These are phyloP conservation scores for Anastatica hierochuntica DNA, from an alignment of 345 rosid genomes.

Conservation along the genomic window DNA sequence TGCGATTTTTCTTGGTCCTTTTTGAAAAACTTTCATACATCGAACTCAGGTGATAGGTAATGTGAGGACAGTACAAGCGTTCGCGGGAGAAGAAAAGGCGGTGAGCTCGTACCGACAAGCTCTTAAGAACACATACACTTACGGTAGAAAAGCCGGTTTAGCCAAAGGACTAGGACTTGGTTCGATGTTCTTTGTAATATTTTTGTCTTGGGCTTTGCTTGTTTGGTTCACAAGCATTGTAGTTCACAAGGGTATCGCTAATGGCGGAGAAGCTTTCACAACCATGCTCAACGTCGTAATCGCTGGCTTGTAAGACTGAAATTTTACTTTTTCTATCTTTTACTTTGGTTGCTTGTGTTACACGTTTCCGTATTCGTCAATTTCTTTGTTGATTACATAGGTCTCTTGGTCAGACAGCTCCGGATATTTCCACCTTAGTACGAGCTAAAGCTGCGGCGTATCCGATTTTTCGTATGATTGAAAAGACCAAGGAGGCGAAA, in stretches of 20 bases:
- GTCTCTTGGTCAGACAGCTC: slow-evolving; percentile 88
- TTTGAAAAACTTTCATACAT: neutral
- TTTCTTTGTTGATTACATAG: slow-evolving; percentile 20
- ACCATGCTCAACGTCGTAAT: slow-evolving; percentile 98
- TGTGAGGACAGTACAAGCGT: slow-evolving; percentile 95
- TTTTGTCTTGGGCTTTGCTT: slow-evolving; percentile 87
- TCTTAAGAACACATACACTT: slow-evolving; percentile 52
- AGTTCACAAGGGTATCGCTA: slow-evolving; percentile 74
- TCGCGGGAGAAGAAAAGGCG: slow-evolving; percentile 85
- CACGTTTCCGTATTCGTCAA: neutral
- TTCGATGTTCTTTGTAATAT: slow-evolving; percentile 64
- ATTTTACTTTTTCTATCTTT: neutral
- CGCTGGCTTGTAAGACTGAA: slow-evolving; percentile 66
- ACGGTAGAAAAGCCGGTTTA: slow-evolving; percentile 78
- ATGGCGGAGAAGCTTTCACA: slow-evolving; percentile 90
- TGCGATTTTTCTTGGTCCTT: neutral
- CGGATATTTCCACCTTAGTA: slow-evolving; percentile 64
- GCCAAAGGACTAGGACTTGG: slow-evolving; percentile 92
- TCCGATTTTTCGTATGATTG: slow-evolving; percentile 89
- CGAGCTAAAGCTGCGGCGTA: slow-evolving; percentile 84
- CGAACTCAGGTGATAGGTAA: slow-evolving; percentile 86
- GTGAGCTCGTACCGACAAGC: slow-evolving; percentile 63
- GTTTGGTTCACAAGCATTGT: slow-evolving; percentile 83
- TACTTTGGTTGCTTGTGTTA: neutral
- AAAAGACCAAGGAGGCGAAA: slow-evolving; percentile 45